A percentile compares a stretch with the other conserved stretches of the same genome.
These are phyloP conservation scores for Saturnispora hagleri DNA, from an alignment of 805 yeast genomes.

Conservation along the genomic window DNA sequence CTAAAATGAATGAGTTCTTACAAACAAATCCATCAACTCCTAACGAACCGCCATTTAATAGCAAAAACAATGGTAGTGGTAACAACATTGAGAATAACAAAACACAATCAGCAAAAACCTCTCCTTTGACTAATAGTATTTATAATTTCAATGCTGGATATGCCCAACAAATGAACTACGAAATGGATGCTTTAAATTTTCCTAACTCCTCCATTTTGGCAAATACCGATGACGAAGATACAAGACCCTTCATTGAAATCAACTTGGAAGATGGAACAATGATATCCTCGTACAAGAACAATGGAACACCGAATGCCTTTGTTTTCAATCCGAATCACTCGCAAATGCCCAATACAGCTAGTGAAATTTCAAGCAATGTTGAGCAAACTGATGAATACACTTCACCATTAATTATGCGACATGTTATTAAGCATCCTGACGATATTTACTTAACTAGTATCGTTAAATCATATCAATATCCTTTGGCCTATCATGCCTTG, in stretches of 20 bases:
- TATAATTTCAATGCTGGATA: slow-evolving; percentile 5
- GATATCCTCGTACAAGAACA: slow-evolving; percentile 26
- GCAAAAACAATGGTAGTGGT: neutral
- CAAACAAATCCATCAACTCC: slow-evolving; percentile 29
- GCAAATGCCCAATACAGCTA: slow-evolving; percentile 42
- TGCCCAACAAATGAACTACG: slow-evolving; percentile 6
- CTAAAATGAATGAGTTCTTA: neutral
- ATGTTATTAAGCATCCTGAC: slow-evolving; percentile 44
- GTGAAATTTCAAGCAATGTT: slow-evolving; percentile 34
- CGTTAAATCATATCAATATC: slow-evolving; percentile 48
- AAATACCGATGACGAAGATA: slow-evolving; percentile 17
- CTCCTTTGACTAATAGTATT: neutral
- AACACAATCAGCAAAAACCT: neutral
- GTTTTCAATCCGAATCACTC: slow-evolving; percentile 43
- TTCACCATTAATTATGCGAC: slow-evolving; percentile 49
- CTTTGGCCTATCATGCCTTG: slow-evolving; percentile 52
- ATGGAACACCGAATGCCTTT: slow-evolving; percentile 33
- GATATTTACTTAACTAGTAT: slow-evolving; percentile 36
- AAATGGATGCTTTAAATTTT: slow-evolving; percentile 4
- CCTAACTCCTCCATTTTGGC: neutral
- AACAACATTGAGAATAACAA: neutral
- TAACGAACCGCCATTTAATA: slow-evolving; percentile 5
- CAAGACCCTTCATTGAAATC: slow-evolving; percentile 25
- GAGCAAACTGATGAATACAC: slow-evolving; percentile 36
- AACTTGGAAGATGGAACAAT: slow-evolving; percentile 21